Conservation (phyloP, 305 asterid genomes). For the Fraxinus platypoda region DNA sequence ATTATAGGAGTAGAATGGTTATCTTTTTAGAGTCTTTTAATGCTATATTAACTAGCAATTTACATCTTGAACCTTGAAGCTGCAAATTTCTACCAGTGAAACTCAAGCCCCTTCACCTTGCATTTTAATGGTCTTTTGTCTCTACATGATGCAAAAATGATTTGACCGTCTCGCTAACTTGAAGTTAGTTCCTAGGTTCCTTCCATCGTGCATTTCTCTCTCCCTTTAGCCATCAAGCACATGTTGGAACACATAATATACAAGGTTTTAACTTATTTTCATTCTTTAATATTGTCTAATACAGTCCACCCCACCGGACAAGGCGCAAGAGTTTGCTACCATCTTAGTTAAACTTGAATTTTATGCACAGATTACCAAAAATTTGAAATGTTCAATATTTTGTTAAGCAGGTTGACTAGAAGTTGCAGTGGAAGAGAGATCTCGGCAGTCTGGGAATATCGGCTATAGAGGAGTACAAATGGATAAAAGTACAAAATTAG, state of each 20-base stretch:
- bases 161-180: neutral
- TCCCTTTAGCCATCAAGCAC: neutral
- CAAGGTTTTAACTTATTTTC: neutral
- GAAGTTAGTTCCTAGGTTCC: conserved; percentile 8
- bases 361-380: neutral
- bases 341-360: neutral
- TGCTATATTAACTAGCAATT: neutral
- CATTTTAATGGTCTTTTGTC: neutral
- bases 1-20: neutral
- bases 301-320: neutral
- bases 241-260: neutral
- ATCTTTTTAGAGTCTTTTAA: neutral
- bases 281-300: neutral
- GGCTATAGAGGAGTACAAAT: conserved; percentile 32
- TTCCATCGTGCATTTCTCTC: neutral
- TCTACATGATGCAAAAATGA: neutral
- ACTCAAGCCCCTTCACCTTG: neutral
- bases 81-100: neutral
- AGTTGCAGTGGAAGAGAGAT: conserved; percentile 24
- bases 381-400: neutral
- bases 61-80: neutral
- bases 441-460: conserved; percentile 3
- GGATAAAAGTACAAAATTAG: conserved; percentile 57
- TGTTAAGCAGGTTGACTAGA: conserved; percentile 26
- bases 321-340: neutral